Evolutionary conservation across 805 yeast genomes (phyloP), one percentile per base, ranked within the genome.

Genomic region (Lipomyces orientalis): DNA sequence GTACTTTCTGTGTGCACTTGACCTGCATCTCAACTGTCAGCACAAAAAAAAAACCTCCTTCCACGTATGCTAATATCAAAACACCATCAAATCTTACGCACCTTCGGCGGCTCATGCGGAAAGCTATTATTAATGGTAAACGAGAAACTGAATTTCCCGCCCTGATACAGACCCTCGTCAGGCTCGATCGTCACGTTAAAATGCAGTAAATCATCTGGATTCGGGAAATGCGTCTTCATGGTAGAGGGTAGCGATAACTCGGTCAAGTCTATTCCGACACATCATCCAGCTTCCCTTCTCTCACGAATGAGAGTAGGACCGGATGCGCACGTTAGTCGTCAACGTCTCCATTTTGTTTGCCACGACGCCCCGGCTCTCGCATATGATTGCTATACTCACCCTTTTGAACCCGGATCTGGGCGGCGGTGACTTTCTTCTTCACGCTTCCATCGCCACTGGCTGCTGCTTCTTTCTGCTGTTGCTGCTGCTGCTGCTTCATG

Each of bases 101-200:
- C 92, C 75, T 88, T 90, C 9, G 99, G 99, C 8, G 98, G 93
- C 61, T 90, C 95, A 65, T 93, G 95, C 1, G 99, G 99, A 78
- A 88, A 94, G 72, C 87, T 88, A 54, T 86, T 87, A 60, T 86
- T 85, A 54, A 93, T 83, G 39, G 80, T 81, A 58, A 93, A 86
- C n/a, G 82, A 80, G 77, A 94, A 94, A 25, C 76, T 76, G 79
- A 94, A 91, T n/a, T 67, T 73, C 0, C 97, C 97, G n/a, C 83
- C 82, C 57, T 79, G 76, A 75, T 91, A 91, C 74, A 83, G 84
- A 6, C 97, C 97, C 73, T 88, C 90, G 64, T 84, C 87, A 1
- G 97, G 97, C 25, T 71, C 75, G 19, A 91, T 83, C 7, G 75
- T 71, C 16, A 92, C 82, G 57, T 81, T 80, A 74, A 92, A 88